Evolutionary conservation across 75 land plant genomes (phyloP), one percentile per base, ranked within the genome.

Genomic region (Sequoiadendron giganteum): DNA sequence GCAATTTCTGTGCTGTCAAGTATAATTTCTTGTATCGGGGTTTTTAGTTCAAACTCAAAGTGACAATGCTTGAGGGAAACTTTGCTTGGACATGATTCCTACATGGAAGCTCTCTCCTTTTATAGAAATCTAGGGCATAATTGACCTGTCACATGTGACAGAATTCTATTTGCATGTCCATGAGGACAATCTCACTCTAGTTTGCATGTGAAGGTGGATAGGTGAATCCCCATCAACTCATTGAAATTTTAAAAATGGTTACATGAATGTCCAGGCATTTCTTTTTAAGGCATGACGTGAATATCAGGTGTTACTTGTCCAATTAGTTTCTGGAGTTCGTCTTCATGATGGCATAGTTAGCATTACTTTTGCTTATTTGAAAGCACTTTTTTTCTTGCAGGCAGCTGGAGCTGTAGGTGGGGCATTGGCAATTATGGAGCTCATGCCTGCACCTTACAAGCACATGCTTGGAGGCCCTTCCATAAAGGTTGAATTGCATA

Each of bases 401-500:
- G 86, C 88, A 30, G 58, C 84, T 39, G 92, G 95, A 65, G 93
- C 91, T 30, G 93, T 88, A 1, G 93, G 88, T 2, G 95, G 95
- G 43, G 92, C 89, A 7, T 83, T 94, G 83, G 86, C 92, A 38
- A 90, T 90, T 54, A 25, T n/a, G 85, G 91, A 90, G 81, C 79
- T 88, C 72, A 89, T 90, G 91, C 92, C 93, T n/a, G 58, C 85
- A 48, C 10, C 83, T 45, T 90, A 89, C 87, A 91, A 85, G 85
- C 91, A 89, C 54, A 88, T 86, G 86, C 65, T 94, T 52, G 89
- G 88, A 25, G 95, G 95, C 30, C 94, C 95, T 28, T 85, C 88
- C 7, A 47, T 92, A 83, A 89, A 95, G 85, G 99, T 97, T 70
- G 96, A 94, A 61, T 73, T 94, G 72, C 92, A 93, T 52, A 92